A percentile compares a stretch with the other conserved stretches of the same genome.
Evolutionary conservation across 2,329 filamentous ascomycete genomes (phyloP).

Genomic region (Dactylellina parvicollis): DNA sequence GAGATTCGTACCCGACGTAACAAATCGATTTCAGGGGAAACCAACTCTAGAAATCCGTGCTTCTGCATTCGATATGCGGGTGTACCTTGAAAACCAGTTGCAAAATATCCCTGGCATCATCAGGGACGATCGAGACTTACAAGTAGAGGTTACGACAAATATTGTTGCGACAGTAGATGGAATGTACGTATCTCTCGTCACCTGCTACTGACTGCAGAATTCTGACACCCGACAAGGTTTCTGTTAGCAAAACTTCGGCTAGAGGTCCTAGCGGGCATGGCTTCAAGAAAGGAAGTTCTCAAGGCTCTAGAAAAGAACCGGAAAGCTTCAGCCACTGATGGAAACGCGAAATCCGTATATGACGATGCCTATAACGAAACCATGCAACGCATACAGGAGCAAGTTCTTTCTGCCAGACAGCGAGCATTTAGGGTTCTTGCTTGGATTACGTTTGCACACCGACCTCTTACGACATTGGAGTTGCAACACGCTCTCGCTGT

Average conservation of each 20-base stretch:
- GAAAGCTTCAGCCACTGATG: background rate
- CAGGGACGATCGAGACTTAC: background rate
- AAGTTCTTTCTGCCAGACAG: background rate
- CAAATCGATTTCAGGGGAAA: background rate
- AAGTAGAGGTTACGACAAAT: background rate
- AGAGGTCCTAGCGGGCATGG: background rate
- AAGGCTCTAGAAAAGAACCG: background rate
- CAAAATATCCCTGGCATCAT: background rate
- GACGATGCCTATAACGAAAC: background rate
- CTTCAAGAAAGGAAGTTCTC: background rate
- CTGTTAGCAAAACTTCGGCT: conserved; percentile 1
- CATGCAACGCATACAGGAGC: background rate
- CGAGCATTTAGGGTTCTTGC: conserved; percentile 1
- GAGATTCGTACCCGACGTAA: conserved; percentile 58
- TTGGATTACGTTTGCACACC: conserved; percentile 9
- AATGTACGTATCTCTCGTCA: background rate
- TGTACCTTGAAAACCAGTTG: conserved; percentile 1
- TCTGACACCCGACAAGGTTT: background rate
- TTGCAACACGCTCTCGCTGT: conserved; percentile 15
- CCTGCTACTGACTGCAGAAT: background rate
- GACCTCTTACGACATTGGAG: background rate
- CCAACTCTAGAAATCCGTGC: background rate
- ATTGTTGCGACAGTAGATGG: background rate
- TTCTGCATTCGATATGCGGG: background rate
- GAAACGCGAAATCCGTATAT: conserved; percentile 54